Conservation (phyloP, 208 protist genomes). For the Trypanosoma melophagium region DNA sequence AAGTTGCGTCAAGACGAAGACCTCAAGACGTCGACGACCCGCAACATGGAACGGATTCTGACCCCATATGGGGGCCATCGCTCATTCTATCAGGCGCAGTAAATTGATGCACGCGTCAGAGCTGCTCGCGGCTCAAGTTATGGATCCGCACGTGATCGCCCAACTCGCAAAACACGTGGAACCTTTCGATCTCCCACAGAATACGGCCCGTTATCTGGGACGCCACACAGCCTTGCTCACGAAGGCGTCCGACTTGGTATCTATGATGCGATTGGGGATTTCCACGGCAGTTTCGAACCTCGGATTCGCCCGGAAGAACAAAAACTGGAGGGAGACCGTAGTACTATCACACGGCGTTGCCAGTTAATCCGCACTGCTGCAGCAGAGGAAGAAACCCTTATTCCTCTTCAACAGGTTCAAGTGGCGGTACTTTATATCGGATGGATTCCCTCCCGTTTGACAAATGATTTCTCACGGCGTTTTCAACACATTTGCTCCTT, state of each 20-base stretch:
- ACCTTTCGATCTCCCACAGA: not conserved
- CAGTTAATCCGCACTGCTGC: not conserved
- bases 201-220: not conserved
- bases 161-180: conserved; percentile 1
- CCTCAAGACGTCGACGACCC: not conserved
- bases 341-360: not conserved
- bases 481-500: not conserved
- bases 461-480: not conserved
- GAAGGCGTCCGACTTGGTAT: not conserved
- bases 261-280: not conserved
- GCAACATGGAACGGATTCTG: not conserved
- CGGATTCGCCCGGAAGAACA: not conserved
- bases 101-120: not conserved
- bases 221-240: not conserved
- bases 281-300: not conserved
- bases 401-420: conserved; percentile 7
- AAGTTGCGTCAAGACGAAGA: not conserved
- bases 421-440: not conserved
- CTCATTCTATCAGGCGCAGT: not conserved
- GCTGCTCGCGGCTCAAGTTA: not conserved
- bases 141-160: not conserved
- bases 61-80: not conserved
- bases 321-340: not conserved
- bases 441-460: not conserved
- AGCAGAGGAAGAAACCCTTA: not conserved